phyloP scores from a whole-genome alignment of 2,329 filamentous ascomycete genomes.

The Alternaria longipes region DNA sequence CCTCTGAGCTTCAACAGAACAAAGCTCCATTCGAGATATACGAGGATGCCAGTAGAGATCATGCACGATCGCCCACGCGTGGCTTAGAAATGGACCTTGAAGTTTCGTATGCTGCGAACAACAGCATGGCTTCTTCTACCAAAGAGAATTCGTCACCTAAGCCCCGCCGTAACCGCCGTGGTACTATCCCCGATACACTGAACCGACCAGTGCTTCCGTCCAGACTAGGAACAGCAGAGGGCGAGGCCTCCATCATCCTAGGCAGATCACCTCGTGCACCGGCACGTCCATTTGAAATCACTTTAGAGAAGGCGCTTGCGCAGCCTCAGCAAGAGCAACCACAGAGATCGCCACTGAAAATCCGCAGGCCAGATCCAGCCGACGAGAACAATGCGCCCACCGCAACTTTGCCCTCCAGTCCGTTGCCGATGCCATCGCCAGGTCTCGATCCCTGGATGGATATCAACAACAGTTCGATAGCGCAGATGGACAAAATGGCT shows the following conservation, averaged over 20 bases:
- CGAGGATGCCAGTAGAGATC: constrained; percentile 41
- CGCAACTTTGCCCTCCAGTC: constrained; percentile 36
- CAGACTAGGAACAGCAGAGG: constrained; percentile 29
- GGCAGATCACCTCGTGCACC: constrained; percentile 29
- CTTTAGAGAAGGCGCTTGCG: constrained; percentile 22
- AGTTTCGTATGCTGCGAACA: constrained; percentile 24
- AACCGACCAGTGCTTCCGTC: constrained; percentile 20
- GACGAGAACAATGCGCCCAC: constrained; percentile 34
- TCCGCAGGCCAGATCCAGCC: constrained; percentile 26
- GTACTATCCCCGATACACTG: constrained; percentile 33
- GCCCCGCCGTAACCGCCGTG: constrained; percentile 32
- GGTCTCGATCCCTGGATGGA: constrained; percentile 43
- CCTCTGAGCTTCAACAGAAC: constrained; percentile 25
- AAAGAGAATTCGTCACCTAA: constrained; percentile 47
- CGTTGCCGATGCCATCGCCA: constrained; percentile 44
- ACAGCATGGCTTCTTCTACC: constrained; percentile 29
- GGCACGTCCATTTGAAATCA: constrained; percentile 12
- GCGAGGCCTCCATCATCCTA: constrained; percentile 31
- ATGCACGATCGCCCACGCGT: constrained; percentile 14
- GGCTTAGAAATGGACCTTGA: constrained; percentile 22
- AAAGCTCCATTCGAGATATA: constrained; percentile 43
- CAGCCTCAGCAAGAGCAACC: constrained; percentile 19
- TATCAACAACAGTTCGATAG: constrained; percentile 40
- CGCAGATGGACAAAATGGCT: constrained; percentile 44
- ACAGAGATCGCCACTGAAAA: constrained; percentile 32